These are phyloP conservation scores for Kwoniella shandongensis DNA, from an alignment of 768 basidiomycete species.

Conservation along the genomic window DNA sequence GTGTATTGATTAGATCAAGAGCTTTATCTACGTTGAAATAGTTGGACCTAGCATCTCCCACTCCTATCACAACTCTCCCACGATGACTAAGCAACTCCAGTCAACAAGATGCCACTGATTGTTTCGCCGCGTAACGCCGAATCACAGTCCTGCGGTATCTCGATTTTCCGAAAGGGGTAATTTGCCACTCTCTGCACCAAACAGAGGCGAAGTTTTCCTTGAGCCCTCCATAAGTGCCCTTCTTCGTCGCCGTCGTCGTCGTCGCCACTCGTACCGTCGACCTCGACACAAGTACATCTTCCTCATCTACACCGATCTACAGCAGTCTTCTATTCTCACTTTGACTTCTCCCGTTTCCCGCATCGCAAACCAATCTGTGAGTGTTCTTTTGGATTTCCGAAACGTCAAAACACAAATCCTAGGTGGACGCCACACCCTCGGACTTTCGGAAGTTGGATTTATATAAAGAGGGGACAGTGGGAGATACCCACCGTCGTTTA, in stretches of 20 bases:
- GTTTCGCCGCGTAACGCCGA: background rate
- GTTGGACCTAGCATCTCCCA: too few relatives aligned
- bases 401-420: too few relatives aligned
- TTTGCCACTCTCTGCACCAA: too few relatives aligned
- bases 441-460: constrained; percentile 12
- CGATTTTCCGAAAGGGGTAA: constrained; percentile 5
- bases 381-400: too few relatives aligned
- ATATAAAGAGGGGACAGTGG: background rate
- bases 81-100: constrained; percentile 22
- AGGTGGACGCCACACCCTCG: constrained; percentile 10
- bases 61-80: constrained; percentile 17
- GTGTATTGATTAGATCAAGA: background rate
- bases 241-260: background rate
- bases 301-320: too few relatives aligned
- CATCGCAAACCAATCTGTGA: too few relatives aligned
- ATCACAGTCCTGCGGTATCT: background rate
- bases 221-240: too few relatives aligned
- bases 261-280: background rate
- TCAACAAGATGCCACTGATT: background rate
- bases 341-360: too few relatives aligned
- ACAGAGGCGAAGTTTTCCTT: too few relatives aligned
- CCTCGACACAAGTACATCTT: too few relatives aligned
- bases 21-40: background rate
- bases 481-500: background rate
- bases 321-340: too few relatives aligned